Evolutionary conservation across 192 early-diverging fungal species (phyloP).

Genomic region (Coemansia sp.): DNA sequence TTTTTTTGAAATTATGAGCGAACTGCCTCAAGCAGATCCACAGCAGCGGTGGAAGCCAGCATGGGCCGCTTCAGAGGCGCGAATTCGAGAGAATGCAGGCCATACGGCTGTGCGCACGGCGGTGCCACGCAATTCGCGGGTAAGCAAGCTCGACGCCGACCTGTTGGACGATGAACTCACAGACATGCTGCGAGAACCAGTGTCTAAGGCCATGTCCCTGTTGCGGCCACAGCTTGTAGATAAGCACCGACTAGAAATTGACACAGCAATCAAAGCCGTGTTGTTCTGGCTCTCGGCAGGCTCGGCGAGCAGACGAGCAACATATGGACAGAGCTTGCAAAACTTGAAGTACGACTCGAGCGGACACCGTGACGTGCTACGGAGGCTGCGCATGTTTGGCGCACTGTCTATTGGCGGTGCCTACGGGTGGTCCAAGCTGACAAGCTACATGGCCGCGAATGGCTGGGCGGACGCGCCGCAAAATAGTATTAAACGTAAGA

Average conservation of each 20-base stretch:
- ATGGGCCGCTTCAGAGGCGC: conserved; percentile 43
- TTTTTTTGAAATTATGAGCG: conserved; percentile 10
- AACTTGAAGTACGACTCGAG: conserved; percentile 77
- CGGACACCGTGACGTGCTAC: conserved; percentile 52
- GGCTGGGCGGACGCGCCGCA: conserved; percentile 76
- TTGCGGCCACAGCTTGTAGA: conserved; percentile 59
- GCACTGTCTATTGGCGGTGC: conserved; percentile 70
- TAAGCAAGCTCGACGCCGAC: conserved; percentile 84
- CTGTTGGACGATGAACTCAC: conserved; percentile 79
- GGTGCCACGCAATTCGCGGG: conserved; percentile 59
- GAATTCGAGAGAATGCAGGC: conserved; percentile 62
- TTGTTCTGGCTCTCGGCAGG: conserved; percentile 79
- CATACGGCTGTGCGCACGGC: conserved; percentile 66
- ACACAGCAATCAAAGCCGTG: conserved; percentile 65
- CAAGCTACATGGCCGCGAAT: conserved; percentile 61
- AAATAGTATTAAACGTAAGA: conserved; percentile 52
- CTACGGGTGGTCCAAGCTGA: conserved; percentile 68
- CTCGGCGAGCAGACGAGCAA: conserved; percentile 63
- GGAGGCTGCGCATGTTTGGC: conserved; percentile 43
- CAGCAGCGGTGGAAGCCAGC: conserved; percentile 42
- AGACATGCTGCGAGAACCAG: conserved; percentile 75
- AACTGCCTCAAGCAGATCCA: conserved; percentile 24
- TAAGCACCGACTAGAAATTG: conserved; percentile 72
- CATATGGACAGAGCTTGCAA: conserved; percentile 82
- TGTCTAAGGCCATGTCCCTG: conserved; percentile 70